Conservation (phyloP, 805 yeast genomes). For the Pichia californica region DNA sequence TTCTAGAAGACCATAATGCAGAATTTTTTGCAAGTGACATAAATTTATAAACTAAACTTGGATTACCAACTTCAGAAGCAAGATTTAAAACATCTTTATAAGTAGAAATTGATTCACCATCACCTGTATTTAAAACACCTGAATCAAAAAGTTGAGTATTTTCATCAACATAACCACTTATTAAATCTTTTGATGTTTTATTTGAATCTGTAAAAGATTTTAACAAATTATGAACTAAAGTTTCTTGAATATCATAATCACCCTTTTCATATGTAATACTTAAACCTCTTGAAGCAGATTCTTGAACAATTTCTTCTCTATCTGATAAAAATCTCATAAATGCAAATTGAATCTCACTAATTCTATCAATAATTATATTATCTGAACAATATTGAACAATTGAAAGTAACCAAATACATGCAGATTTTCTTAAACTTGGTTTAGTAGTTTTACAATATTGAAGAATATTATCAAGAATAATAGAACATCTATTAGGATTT, state of each 20-base stretch:
- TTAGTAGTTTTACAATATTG: slow-evolving; percentile 54
- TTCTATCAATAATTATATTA: slow-evolving; percentile 32
- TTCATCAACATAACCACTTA: slow-evolving; percentile 63
- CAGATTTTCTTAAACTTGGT: slow-evolving; percentile 66
- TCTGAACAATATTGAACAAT: slow-evolving; percentile 68
- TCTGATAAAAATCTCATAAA: slow-evolving; percentile 78
- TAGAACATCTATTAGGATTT: slow-evolving; percentile 14
- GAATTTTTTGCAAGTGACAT: slow-evolving; percentile 88
- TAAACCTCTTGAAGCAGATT: slow-evolving; percentile 84
- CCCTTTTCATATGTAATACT: slow-evolving; percentile 78
- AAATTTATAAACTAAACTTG: slow-evolving; percentile 86
- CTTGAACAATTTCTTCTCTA: slow-evolving; percentile 83
- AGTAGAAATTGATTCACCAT: slow-evolving; percentile 82
- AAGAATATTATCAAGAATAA: slow-evolving; percentile 45
- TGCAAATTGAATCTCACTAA: slow-evolving; percentile 61
- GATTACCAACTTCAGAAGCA: slow-evolving; percentile 95
- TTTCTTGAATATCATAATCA: slow-evolving; percentile 57
- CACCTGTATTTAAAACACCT: slow-evolving; percentile 72
- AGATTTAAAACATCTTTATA: slow-evolving; percentile 82
- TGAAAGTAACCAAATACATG: slow-evolving; percentile 83
- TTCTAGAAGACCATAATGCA: slow-evolving; percentile 85
- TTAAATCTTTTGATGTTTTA: slow-evolving; percentile 33
- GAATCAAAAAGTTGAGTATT: slow-evolving; percentile 85
- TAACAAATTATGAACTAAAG: slow-evolving; percentile 64
- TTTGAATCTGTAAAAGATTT: slow-evolving; percentile 71